phyloP scores from a whole-genome alignment of 2,329 filamentous ascomycete species.

The Cladophialophora bantiana region DNA sequence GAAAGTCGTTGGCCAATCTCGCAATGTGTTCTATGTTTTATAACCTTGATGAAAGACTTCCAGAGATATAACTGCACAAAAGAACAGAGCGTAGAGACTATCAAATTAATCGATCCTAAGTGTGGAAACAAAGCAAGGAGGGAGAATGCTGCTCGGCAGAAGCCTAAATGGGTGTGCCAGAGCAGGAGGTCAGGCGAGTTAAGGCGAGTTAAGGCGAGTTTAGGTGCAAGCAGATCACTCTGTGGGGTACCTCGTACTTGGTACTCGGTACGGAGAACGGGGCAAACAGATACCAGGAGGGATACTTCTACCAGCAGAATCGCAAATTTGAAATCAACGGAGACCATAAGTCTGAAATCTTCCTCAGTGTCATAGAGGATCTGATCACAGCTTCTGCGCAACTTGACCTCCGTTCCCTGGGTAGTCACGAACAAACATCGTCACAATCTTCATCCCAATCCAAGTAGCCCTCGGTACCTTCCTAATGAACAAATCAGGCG shows the following conservation, averaged over 20 bases:
- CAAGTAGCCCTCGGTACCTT: not conserved
- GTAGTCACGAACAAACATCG: not conserved
- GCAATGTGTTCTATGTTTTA: not conserved
- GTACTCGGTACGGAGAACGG: not conserved
- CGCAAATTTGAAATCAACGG: not conserved
- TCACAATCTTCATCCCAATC: not conserved
- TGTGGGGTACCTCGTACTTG: too few species aligned
- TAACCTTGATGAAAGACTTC: not conserved
- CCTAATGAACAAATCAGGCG: not conserved
- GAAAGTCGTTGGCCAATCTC: not conserved
- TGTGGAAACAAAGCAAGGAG: not conserved
- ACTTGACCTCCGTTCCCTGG: not conserved
- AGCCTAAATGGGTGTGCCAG: not conserved
- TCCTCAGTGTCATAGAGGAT: not conserved
- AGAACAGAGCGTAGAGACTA: not conserved
- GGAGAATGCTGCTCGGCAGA: not conserved
- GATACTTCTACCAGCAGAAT: not conserved
- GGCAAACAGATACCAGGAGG: not conserved
- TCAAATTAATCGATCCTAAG: not conserved
- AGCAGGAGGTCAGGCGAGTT: slow-evolving; percentile 1
- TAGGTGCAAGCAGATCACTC: too few species aligned
- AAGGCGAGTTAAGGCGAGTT: too few species aligned
- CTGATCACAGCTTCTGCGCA: not conserved
- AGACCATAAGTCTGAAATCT: not conserved
- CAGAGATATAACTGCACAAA: not conserved